These are phyloP conservation scores for Penicillium silybi DNA, from an alignment of 495 filamentous ascomycete species.

Conservation along the genomic window DNA sequence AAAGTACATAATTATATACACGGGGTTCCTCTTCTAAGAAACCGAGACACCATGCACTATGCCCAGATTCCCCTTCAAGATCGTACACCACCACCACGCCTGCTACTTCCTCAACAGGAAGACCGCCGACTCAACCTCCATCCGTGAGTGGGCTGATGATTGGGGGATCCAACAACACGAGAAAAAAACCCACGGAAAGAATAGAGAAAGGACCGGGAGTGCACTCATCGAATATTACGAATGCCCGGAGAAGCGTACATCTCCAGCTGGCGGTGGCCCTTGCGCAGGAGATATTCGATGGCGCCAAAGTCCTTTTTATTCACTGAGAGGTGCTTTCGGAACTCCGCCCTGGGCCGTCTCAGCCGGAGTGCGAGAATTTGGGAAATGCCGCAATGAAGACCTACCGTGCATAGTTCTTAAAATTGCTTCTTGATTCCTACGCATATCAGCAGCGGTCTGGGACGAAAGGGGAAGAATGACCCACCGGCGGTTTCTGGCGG, in stretches of 20 bases:
- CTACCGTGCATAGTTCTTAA: constrained; percentile 54
- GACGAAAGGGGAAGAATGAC: constrained; percentile 16
- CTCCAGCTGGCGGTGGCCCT: constrained; percentile 80
- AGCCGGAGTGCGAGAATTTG: constrained; percentile 9
- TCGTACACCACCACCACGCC: background rate
- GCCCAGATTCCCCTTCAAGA: background rate
- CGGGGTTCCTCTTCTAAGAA: too few relatives aligned
- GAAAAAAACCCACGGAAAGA: background rate
- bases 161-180: background rate
- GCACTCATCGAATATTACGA: constrained; percentile 61
- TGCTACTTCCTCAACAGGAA: background rate
- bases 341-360: constrained; percentile 58
- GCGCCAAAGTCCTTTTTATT: constrained; percentile 86
- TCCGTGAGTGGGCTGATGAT: background rate
- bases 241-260: constrained; percentile 79
- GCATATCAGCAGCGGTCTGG: constrained; percentile 4
- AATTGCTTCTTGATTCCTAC: constrained; percentile 51
- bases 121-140: background rate
- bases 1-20: too few relatives aligned
- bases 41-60: too few relatives aligned
- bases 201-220: background rate
- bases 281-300: constrained; percentile 84
- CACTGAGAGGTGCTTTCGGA: constrained; percentile 62
- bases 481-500: constrained; percentile 73
- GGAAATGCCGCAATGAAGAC: constrained; percentile 12